Base-by-base conservation (phyloP, 306 rosid species). In the Psophocarpus tetragonolobus region DNA sequence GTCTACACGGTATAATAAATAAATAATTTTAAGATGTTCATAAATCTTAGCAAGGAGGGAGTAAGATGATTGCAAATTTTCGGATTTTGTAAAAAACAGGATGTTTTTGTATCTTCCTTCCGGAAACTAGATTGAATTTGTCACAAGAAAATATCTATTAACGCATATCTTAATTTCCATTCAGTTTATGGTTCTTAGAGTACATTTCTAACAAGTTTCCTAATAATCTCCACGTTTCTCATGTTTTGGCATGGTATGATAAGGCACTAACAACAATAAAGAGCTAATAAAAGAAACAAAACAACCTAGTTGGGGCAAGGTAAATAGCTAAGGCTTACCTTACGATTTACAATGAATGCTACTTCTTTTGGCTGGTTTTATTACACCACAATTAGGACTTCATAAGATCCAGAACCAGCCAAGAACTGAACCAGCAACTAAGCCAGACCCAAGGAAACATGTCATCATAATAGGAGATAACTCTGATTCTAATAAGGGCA, bases 391-490 rank as follows among this genome's bases (percentile, higher is more conserved):
- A 53, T 39, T 3, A 13, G 2, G 15, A 26, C 65, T 41, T 88
- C 82, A 92, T 32, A 92, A 74, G 53, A 88, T 86, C 97, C 97
- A 92, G 75, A 92, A 83, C 99, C 99, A 95, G 61, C 97, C 90
- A 30, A 92, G 82, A 27, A 92, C 88, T 1, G 99, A 95, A 56
- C 99, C 97, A 57, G 90, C 82, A 26, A 84, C 97, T 90, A 95
- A 84, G 32, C 99, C 97, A 3, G 91, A 81, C 30, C 97, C 99
- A 4, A 95, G 87, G 83, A 95, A 91, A 51, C 85, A 87, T 17
- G 85, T 78, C 99, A 95, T 95, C 21, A 88, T 91, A 73, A 90
- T 87, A 68, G 97, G 97, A 62, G 97, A 83, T 5, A 89, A 21
- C 82, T 92, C 96, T 14, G 97, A 87, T 64, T 92, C 96, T 6